A percentile compares a stretch with the other conserved stretches of the same genome.
These are phyloP conservation scores for Naganishia antarctica DNA, from an alignment of 768 basidiomycete species.

Conservation along the genomic window DNA sequence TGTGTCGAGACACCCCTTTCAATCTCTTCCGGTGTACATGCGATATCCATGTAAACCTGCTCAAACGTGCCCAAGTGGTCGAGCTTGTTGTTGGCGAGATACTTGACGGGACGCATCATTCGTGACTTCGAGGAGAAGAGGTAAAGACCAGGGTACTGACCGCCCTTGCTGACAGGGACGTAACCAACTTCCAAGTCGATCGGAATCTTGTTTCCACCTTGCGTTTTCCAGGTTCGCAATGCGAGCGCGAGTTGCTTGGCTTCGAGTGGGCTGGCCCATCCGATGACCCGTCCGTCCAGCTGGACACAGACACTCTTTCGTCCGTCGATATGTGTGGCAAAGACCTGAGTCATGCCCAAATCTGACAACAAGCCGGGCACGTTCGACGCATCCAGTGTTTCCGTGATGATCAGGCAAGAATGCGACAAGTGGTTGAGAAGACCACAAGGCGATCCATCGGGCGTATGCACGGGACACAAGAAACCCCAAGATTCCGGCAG, in stretches of 20 bases:
- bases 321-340: constrained; percentile 74
- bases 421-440: constrained; percentile 93
- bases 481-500: constrained; percentile 99
- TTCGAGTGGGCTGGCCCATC: constrained; percentile 75
- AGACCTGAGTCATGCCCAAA: constrained; percentile 91
- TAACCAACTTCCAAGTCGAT: constrained; percentile 91
- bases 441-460: constrained; percentile 96
- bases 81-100: constrained; percentile 72
- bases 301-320: constrained; percentile 78
- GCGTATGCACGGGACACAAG: constrained; percentile 96
- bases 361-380: constrained; percentile 74
- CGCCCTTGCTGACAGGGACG: constrained; percentile 81
- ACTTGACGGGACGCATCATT: constrained; percentile 98
- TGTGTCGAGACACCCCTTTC: constrained; percentile 71
- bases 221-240: constrained; percentile 91
- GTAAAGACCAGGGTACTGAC: constrained; percentile 94
- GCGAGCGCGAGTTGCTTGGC: constrained; percentile 75
- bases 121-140: constrained; percentile 78
- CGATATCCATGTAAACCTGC: constrained; percentile 99
- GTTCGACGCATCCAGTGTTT: constrained; percentile 66
- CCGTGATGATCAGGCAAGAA: constrained; percentile 83
- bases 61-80: constrained; percentile 95
- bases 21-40: constrained; percentile 81
- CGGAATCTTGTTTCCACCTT: constrained; percentile 71
- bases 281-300: constrained; percentile 90